Conservation (phyloP, 1,139 yeast species). For the Suhomyces kunorum region DNA sequence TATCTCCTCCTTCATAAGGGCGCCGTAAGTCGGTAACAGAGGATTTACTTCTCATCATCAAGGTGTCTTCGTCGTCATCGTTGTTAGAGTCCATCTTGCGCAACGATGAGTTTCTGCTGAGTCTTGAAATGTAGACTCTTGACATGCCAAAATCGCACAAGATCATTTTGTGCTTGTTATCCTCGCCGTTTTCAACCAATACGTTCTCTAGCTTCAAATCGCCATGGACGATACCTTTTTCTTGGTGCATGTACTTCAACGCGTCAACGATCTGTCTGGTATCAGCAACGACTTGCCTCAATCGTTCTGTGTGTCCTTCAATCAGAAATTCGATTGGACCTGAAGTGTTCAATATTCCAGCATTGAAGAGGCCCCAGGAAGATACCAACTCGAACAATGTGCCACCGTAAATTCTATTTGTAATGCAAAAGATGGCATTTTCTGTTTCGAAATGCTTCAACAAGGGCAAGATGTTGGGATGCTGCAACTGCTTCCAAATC, state of each 20-base stretch:
- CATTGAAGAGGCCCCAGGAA: constrained; percentile 56
- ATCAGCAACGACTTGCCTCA: constrained; percentile 30
- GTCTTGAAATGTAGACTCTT: constrained; percentile 34
- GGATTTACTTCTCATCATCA: constrained; percentile 49
- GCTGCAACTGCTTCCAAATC: constrained; percentile 72
- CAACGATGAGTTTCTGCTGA: constrained; percentile 29
- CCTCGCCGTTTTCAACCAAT: constrained; percentile 48
- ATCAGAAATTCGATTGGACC: constrained; percentile 38
- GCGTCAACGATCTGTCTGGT: constrained; percentile 61
- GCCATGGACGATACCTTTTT: constrained; percentile 76
- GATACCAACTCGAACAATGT: constrained; percentile 77
- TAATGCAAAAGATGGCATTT: constrained; percentile 68
- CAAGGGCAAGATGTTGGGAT: constrained; percentile 65
- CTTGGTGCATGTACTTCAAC: constrained; percentile 66
- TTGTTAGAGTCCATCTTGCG: constrained; percentile 6
- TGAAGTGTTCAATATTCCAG: constrained; percentile 27
- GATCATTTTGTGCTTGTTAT: constrained; percentile 33
- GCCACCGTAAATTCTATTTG: constrained; percentile 74
- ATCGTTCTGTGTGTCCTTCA: constrained; percentile 26
- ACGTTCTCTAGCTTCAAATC: constrained; percentile 89
- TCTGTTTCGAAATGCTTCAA: constrained; percentile 62
- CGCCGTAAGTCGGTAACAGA: constrained; percentile 37
- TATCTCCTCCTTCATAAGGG: constrained; percentile 39
- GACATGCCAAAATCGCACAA: constrained; percentile 92
- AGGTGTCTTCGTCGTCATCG: constrained; percentile 18